phyloP scores from a whole-genome alignment of 179 eudicot genomes.

The Silene vulgaris region DNA sequence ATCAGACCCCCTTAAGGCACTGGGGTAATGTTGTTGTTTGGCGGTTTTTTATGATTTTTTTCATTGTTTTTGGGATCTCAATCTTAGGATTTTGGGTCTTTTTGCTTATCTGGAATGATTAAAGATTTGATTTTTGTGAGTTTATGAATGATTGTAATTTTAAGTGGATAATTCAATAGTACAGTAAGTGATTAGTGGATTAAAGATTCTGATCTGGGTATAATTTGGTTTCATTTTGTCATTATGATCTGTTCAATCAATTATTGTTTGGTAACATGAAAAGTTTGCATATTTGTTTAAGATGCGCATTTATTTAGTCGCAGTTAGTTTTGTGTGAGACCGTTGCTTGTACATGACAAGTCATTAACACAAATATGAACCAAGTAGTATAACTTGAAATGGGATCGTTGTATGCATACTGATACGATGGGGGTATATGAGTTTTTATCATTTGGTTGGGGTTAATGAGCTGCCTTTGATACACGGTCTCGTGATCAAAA shows the following conservation, averaged over 20 bases:
- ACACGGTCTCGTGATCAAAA: neutral
- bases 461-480: neutral
- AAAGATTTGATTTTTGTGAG: neutral
- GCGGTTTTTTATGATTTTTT: no score
- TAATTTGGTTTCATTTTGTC: neutral
- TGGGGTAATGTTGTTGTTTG: no score
- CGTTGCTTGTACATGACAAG: no score
- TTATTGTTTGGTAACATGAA: neutral
- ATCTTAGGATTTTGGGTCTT: neutral
- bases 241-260: neutral
- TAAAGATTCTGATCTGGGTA: slow-evolving; percentile 13
- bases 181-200: neutral
- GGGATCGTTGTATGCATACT: neutral
- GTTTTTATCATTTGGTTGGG: neutral
- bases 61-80: no score
- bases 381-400: neutral
- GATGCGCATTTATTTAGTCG: no score
- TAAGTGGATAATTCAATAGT: neutral
- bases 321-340: no score
- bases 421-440: neutral
- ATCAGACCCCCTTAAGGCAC: no score
- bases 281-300: no score
- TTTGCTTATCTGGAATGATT: neutral
- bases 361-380: neutral
- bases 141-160: neutral